Base-by-base conservation (phyloP, 192 early-diverging fungal species). In the Coemansia guatemalensis region DNA sequence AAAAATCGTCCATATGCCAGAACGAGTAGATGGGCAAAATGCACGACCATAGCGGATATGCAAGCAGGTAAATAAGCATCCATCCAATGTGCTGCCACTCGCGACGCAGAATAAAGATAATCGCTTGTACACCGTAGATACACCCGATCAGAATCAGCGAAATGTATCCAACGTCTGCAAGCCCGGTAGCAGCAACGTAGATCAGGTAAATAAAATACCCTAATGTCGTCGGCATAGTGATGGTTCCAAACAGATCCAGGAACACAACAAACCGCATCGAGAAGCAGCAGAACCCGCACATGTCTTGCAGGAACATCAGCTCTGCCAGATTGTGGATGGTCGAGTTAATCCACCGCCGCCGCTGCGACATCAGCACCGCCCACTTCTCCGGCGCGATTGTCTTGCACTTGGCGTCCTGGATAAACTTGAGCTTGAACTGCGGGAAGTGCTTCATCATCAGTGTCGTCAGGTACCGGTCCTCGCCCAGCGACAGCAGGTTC, bases 1-100 rank as follows among this genome's bases (percentile, higher is more conserved):
- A 93, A 75, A 99, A 99, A 67, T 98, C 95, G 58, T 98, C 95
- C 86, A 96, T 94, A 75, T 98, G 94, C 95, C 94, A 96, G 88
- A 98, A 97, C 6, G 95, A 87, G 69, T 98, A 98, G 30, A 98
- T 73, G 0, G 96, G 96, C 60, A 98, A 85, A 71, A 92, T 88
- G 55, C 92, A 92, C 12, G 89, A 91, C 69, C 92, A 98, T n/a
- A 97, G 74, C 4, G 96, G 95, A 51, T 94, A 91, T 6, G 91
- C 92, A 1, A 94, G 68, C 11, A 98, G 81, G 74, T 98, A 98
- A 26, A 92, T 89, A 21, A 89, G 67, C 90, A 92, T 92, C 90
- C 90, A 90, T 3, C 89, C 89, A 56, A 91, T 83, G 48, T 91
- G 87, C 57, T 89, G 88, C 88, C 88, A 89, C 66, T 91, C 86